These are phyloP conservation scores for Monosporozyma solicola DNA, from an alignment of 805 yeast genomes.

Conservation along the genomic window DNA sequence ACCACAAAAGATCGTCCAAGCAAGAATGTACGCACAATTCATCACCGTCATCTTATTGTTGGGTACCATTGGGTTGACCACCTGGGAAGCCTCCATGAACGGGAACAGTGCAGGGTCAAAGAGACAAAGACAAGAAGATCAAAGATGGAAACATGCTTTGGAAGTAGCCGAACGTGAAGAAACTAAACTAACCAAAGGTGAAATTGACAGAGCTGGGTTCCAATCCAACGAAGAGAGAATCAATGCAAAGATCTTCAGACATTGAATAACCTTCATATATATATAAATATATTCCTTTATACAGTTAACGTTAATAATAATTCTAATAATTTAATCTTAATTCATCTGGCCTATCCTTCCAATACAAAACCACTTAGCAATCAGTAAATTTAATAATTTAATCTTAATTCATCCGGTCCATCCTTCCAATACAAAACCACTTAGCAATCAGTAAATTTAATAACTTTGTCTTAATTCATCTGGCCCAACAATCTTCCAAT, in stretches of 20 bases:
- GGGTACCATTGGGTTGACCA: slow-evolving; percentile 57
- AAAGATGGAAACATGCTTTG: slow-evolving; percentile 42
- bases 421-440: too few species aligned
- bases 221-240: slow-evolving; percentile 31
- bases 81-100: slow-evolving; percentile 52
- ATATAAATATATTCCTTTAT: background rate
- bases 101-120: slow-evolving; percentile 15
- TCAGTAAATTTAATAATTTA: too few species aligned
- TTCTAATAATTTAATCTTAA: too few species aligned
- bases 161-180: slow-evolving; percentile 33
- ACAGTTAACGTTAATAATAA: too few species aligned
- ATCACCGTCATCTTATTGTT: slow-evolving; percentile 62
- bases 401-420: too few species aligned
- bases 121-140: slow-evolving; percentile 25
- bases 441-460: too few species aligned
- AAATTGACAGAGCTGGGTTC: slow-evolving; percentile 12
- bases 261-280: background rate
- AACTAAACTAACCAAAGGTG: slow-evolving; percentile 1
- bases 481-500: too few species aligned
- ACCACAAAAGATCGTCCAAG: slow-evolving; percentile 76
- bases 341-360: too few species aligned
- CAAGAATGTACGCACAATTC: slow-evolving; percentile 87
- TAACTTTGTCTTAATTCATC: too few species aligned
- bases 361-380: too few species aligned
- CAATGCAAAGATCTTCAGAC: slow-evolving; percentile 30